A percentile compares a stretch with the other conserved stretches of the same genome.
phyloP scores from a whole-genome alignment of 371 early-diverging fungal genomes.

The Apophysomyces variabilis region DNA sequence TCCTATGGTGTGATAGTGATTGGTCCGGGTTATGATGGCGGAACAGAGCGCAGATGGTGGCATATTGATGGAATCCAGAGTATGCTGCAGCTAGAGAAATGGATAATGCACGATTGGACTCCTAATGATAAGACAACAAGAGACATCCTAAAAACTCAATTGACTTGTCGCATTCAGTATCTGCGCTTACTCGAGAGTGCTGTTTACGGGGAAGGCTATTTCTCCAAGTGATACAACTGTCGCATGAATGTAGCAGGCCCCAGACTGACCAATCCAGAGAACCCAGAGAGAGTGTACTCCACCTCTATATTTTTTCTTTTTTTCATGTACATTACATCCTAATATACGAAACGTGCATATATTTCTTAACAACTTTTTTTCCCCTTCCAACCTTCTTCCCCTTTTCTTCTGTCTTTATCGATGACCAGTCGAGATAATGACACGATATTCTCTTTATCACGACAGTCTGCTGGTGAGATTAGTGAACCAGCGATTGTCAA shows the following conservation, averaged over 20 bases:
- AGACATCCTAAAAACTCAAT: not conserved
- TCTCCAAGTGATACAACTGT: slow-evolving; percentile 12
- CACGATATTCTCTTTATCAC: slow-evolving; percentile 1
- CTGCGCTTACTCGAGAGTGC: slow-evolving; percentile 26
- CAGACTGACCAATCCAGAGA: slow-evolving; percentile 8
- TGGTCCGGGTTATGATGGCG: slow-evolving; percentile 35
- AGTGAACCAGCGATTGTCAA: not conserved
- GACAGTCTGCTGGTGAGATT: slow-evolving; percentile 2
- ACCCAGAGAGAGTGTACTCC: slow-evolving; percentile 1
- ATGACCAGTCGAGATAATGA: slow-evolving; percentile 10
- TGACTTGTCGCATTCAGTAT: slow-evolving; percentile 17
- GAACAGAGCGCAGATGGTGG: slow-evolving; percentile 33
- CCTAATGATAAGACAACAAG: slow-evolving; percentile 1
- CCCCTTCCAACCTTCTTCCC: slow-evolving; percentile 1
- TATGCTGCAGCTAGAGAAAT: slow-evolving; percentile 25
- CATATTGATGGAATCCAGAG: slow-evolving; percentile 30
- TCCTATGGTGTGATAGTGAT: slow-evolving; percentile 40
- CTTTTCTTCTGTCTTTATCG: slow-evolving; percentile 4
- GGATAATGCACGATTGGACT: slow-evolving; percentile 14
- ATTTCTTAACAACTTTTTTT: slow-evolving; percentile 9
- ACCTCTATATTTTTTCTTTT: slow-evolving; percentile 4
- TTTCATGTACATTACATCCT: slow-evolving; percentile 5
- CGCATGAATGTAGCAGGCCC: slow-evolving; percentile 8
- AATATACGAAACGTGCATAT: slow-evolving; percentile 10
- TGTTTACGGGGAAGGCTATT: slow-evolving; percentile 35